Evolutionary conservation across 192 early-diverging fungal genomes (phyloP).

Genomic region (Backusella luteola): DNA sequence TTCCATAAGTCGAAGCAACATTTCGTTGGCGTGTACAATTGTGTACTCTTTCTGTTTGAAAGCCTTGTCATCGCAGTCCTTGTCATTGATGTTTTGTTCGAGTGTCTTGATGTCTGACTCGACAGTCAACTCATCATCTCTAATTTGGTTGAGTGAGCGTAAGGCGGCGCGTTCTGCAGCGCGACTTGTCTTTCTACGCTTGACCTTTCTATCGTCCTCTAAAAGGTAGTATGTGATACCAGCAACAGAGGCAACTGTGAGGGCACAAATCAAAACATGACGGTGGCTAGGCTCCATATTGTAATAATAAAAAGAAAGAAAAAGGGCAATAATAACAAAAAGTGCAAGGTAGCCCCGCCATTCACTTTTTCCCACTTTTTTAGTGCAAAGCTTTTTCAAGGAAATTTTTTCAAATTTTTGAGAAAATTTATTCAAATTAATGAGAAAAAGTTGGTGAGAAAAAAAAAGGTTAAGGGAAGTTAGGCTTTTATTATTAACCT

Average conservation of each 20-base stretch:
- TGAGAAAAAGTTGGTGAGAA: no score
- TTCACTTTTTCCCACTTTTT: neutral
- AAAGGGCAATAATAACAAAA: neutral
- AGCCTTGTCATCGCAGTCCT: neutral
- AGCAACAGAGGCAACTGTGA: neutral
- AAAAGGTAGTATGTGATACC: constrained; percentile 3
- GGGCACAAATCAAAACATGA: neutral
- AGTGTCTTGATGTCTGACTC: neutral
- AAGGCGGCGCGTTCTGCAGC: neutral
- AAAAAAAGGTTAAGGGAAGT: no score
- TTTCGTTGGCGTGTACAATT: constrained; percentile 3
- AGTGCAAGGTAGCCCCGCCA: neutral
- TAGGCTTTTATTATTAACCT: no score
- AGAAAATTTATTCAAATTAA: no score
- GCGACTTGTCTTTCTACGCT: constrained; percentile 6
- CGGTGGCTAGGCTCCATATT: neutral
- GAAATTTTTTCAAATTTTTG: no score
- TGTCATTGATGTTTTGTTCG: neutral
- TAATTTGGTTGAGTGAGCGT: neutral
- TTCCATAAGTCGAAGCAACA: constrained; percentile 6
- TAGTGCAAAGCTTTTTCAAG: no score
- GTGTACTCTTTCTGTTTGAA: neutral
- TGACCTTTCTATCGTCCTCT: constrained; percentile 12
- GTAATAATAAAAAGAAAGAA: neutral
- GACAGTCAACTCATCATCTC: neutral